Evolutionary conservation across 768 basidiomycete species (phyloP).

Genomic region (Phanerochaete sordida): DNA sequence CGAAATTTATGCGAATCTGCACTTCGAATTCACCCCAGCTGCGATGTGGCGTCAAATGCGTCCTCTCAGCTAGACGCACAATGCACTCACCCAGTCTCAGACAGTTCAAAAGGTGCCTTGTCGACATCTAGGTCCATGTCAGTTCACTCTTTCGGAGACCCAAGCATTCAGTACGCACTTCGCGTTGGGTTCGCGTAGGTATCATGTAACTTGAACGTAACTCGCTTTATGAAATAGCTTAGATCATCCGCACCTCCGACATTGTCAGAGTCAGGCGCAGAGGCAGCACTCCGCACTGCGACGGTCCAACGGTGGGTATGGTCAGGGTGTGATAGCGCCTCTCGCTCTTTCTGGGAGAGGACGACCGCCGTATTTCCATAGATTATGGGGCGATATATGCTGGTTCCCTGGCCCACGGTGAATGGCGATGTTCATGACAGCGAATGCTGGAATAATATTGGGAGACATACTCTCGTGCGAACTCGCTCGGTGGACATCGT

Average conservation of each 20-base stretch:
- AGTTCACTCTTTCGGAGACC: not conserved
- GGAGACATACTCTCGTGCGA: conserved; percentile 68
- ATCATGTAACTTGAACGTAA: conserved; percentile 97
- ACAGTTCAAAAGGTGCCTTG: conserved; percentile 90
- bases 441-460: conserved; percentile 7
- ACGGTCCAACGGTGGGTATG: conserved; percentile 98
- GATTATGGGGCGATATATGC: conserved; percentile 86
- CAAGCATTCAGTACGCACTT: conserved; percentile 49
- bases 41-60: not conserved
- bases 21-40: conserved; percentile 99
- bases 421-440: conserved; percentile 11
- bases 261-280: conserved; percentile 63
- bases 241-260: conserved; percentile 92
- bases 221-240: conserved; percentile 89
- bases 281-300: conserved; percentile 85
- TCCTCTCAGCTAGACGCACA: not conserved
- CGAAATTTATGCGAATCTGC: conserved; percentile 86
- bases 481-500: conserved; percentile 65
- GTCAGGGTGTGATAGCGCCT: conserved; percentile 51
- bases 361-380: conserved; percentile 92
- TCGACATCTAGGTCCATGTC: conserved; percentile 62
- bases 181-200: conserved; percentile 89
- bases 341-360: conserved; percentile 69
- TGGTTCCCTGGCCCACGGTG: conserved; percentile 59
- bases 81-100: conserved; percentile 80